Evolutionary conservation across 352 stramenopile species (phyloP), one percentile per base, ranked within the genome.

Genomic region (Phytopythium aichiense): DNA sequence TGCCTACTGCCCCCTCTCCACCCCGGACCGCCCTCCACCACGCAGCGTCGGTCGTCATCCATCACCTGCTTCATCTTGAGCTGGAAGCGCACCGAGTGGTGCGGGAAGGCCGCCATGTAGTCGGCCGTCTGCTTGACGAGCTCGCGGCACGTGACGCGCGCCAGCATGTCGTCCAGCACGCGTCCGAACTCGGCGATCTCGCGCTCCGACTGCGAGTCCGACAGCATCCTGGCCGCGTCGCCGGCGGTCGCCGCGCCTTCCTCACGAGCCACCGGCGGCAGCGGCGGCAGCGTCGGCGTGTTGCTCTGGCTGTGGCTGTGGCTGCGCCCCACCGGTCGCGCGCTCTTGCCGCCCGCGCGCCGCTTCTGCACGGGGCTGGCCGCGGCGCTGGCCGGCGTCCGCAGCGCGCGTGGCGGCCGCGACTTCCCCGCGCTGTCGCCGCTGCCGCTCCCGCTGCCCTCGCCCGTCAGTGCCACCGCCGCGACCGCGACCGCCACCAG

Each of bases 1-100:
- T 22, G 16, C 23, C 51, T 12, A 31, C 28, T 31, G 28, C 18
- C 15, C 18, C n/a, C 33, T 46, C 20, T 0, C 30, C 28, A 25
- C 51, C 23, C 16, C 30, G 7, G 9, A 23, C 49, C 49, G 13
- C 23, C 49, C 25, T 25, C 9, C 50, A 20, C 9, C 50, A 20
- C 50, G 50, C 16, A 51, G 45, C 20, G 45, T 4, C 45, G 13
- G 28, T 31, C 28, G 3, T 2, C 28, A 31, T 16, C 16, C 48
- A 15, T 38, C 76, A 93, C 84, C 84, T 93, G 84, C 79, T 93
- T 93, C 75, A 93, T 87, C 68, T 93, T 93, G 79, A 93, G 84
- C 69, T 93, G 84, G 68, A 93, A 90, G 33, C 81, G 82, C 48
- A 89, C 61, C 55, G 82, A 70, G 61, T 93, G 84, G 55, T 91